A percentile compares a stretch with the other conserved stretches of the same genome.
Conservation (phyloP, 257 asterid species). For the Solanum sejunctum region DNA sequence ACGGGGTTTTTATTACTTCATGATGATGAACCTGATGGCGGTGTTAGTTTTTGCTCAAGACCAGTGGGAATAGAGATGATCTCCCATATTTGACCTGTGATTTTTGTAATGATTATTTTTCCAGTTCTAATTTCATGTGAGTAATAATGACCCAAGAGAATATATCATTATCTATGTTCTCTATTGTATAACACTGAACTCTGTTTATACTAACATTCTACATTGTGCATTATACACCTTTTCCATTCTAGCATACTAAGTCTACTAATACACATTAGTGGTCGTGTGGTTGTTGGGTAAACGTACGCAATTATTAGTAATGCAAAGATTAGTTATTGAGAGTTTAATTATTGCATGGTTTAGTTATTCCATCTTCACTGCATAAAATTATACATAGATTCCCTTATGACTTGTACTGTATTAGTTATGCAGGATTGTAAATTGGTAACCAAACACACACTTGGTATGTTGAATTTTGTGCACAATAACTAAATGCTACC, state of each 20-base stretch:
- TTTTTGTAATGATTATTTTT: neutral
- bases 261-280: neutral
- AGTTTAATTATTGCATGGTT: neutral
- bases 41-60: neutral
- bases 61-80: neutral
- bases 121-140: neutral
- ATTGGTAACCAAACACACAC: neutral
- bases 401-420: neutral
- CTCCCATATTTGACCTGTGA: neutral
- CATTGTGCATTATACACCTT: neutral
- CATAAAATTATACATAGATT: neutral
- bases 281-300: neutral
- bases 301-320: neutral
- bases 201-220: neutral
- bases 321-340: neutral
- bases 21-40: neutral
- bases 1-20: neutral
- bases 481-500: neutral
- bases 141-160: neutral
- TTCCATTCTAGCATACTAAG: neutral
- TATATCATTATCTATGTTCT: neutral
- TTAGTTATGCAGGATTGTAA: neutral
- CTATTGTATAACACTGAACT: neutral
- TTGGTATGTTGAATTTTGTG: neutral
- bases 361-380: neutral